phyloP scores from a whole-genome alignment of 2,329 filamentous ascomycete genomes.

The Aspergillus pseudotamarii region DNA sequence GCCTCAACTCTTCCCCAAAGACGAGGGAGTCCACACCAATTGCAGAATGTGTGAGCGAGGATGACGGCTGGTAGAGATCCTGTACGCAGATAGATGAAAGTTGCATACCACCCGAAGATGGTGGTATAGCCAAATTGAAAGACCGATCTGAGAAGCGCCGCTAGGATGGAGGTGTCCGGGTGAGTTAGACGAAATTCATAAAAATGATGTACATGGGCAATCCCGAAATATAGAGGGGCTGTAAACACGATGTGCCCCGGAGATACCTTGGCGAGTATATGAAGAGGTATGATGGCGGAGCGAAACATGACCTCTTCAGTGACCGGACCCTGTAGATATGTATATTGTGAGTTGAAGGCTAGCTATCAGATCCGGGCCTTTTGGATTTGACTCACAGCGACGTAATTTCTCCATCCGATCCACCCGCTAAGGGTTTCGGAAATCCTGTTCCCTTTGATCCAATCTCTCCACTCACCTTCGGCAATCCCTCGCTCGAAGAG shows the following conservation, averaged over 20 bases:
- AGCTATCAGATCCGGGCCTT: slow-evolving; percentile 13
- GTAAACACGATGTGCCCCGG: slow-evolving; percentile 69
- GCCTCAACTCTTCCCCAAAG: slow-evolving; percentile 77
- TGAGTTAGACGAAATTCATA: slow-evolving; percentile 89
- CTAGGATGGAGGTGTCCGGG: slow-evolving; percentile 65
- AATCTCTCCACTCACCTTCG: slow-evolving; percentile 69
- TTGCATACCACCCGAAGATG: slow-evolving; percentile 89
- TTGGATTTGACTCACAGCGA: slow-evolving; percentile 66
- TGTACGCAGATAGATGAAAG: slow-evolving; percentile 84
- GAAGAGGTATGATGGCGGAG: slow-evolving; percentile 78
- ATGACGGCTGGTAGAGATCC: slow-evolving; percentile 78
- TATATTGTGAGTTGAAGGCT: slow-evolving; percentile 16
- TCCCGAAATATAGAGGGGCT: slow-evolving; percentile 85
- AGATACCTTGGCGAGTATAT: slow-evolving; percentile 69
- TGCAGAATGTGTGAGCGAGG: slow-evolving; percentile 84
- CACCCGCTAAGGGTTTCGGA: slow-evolving; percentile 69
- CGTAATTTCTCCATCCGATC: slow-evolving; percentile 82
- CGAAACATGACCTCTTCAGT: slow-evolving; percentile 96
- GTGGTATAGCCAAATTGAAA: slow-evolving; percentile 91
- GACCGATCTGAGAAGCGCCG: slow-evolving; percentile 70
- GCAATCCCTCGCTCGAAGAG: slow-evolving; percentile 78
- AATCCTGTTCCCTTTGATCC: slow-evolving; percentile 60
- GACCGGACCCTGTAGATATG: slow-evolving; percentile 66
- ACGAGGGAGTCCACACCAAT: slow-evolving; percentile 84
- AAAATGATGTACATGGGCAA: slow-evolving; percentile 93